A percentile compares a stretch with the other conserved stretches of the same genome.
These are phyloP conservation scores for Pinus taeda DNA, from an alignment of 75 land plant genomes.

Conservation along the genomic window DNA sequence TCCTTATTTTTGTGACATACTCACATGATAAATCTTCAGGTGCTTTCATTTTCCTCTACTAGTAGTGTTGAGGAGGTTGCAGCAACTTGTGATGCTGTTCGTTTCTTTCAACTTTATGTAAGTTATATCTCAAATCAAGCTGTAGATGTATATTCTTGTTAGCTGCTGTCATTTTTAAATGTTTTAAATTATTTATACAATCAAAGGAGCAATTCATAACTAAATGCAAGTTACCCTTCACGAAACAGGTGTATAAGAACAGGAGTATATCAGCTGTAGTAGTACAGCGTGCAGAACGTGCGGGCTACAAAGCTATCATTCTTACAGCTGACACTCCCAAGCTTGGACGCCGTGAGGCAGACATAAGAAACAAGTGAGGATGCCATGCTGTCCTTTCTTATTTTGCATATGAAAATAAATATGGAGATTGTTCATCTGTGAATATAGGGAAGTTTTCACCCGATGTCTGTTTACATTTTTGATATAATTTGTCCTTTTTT, in stretches of 20 bases:
- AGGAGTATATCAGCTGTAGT: constrained; percentile 55
- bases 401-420: too few species aligned
- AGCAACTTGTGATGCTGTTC: constrained; percentile 58
- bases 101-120: constrained; percentile 91
- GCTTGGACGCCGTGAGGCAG: constrained; percentile 57
- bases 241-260: constrained; percentile 52
- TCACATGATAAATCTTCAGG: constrained; percentile 24
- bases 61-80: constrained; percentile 86
- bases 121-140: not conserved
- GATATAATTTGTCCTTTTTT: too few species aligned
- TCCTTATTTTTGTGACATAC: constrained; percentile 5
- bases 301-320: constrained; percentile 58
- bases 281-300: constrained; percentile 66
- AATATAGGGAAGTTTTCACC: too few species aligned
- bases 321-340: constrained; percentile 54
- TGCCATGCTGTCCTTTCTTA: not conserved
- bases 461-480: too few species aligned
- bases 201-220: not conserved
- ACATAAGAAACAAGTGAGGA: constrained; percentile 55
- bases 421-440: too few species aligned
- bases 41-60: constrained; percentile 54
- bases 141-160: too few species aligned
- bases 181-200: not conserved
- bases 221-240: too few species aligned
- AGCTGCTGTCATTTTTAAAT: not conserved